These are phyloP conservation scores for Cystobasidiaceae sp. DNA, from an alignment of 1,284 basidiomycete genomes.

Conservation along the genomic window DNA sequence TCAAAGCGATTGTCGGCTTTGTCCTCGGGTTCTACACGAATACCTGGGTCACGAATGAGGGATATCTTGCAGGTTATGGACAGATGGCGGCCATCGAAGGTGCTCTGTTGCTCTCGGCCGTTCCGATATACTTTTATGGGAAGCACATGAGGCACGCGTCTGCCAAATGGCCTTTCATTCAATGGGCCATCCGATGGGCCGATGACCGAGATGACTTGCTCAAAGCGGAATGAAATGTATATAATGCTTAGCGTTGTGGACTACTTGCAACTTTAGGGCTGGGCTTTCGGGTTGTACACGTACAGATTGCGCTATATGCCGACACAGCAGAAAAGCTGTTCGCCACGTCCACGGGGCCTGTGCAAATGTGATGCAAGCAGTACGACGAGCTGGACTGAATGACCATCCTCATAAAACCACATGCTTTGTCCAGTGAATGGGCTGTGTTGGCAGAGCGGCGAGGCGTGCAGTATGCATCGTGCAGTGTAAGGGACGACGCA, in stretches of 20 bases:
- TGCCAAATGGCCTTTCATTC: background rate
- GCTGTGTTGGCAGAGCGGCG: slow-evolving; percentile 12
- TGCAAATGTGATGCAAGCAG: no score
- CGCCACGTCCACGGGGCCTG: no score
- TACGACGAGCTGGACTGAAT: no score
- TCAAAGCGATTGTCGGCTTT: background rate
- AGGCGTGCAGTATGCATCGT: no score
- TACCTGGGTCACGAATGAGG: background rate
- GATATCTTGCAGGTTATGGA: background rate
- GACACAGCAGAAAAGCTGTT: no score
- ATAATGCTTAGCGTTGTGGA: no score
- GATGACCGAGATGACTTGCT: slow-evolving; percentile 2
- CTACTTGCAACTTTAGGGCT: no score
- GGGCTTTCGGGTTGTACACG: no score
- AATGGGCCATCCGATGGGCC: background rate
- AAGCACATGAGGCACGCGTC: background rate
- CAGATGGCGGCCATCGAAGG: slow-evolving; percentile 1
- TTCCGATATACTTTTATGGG: background rate
- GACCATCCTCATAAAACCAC: no score
- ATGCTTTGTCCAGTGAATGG: slow-evolving; percentile 44
- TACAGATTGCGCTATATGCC: no score
- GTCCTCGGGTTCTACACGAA: background rate
- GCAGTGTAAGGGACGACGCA: no score
- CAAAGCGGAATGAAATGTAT: no score
- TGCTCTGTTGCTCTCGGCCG: background rate